Percentiles rank a stretch among this genome's conserved stretches.
Conservation (phyloP, 2,329 filamentous ascomycete genomes). For the Rhynchosporium secalis region DNA sequence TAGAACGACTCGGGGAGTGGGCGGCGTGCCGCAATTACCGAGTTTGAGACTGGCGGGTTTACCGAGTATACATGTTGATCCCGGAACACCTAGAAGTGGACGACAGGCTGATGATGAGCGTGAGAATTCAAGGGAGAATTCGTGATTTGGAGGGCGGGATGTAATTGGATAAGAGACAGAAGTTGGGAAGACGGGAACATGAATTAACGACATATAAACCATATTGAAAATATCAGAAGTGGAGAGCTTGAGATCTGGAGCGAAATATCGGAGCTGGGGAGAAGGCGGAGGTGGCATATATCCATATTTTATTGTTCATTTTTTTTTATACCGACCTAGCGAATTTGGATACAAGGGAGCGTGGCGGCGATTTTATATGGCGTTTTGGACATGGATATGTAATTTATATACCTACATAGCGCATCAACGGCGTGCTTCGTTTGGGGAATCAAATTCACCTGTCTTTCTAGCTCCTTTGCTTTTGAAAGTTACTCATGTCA, state of each 20-base stretch:
- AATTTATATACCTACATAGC: background rate
- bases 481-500: too few species aligned
- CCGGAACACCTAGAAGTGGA: constrained; percentile 31
- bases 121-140: background rate
- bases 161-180: background rate
- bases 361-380: constrained; percentile 7
- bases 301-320: background rate
- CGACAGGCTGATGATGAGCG: constrained; percentile 1
- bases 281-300: background rate
- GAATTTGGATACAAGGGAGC: constrained; percentile 8
- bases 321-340: background rate
- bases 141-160: too few species aligned
- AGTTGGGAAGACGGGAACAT: constrained; percentile 7
- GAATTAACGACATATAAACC: constrained; percentile 10
- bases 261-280: background rate
- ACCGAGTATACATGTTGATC: constrained; percentile 59
- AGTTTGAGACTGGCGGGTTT: constrained; percentile 51
- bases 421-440: background rate
- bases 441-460: background rate
- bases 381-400: background rate
- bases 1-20: constrained; percentile 40
- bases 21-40: constrained; percentile 51
- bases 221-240: background rate
- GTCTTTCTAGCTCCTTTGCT: background rate
- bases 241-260: background rate